Evolutionary conservation across 345 rosid species (phyloP).

Genomic region (Hirschfeldia incana): DNA sequence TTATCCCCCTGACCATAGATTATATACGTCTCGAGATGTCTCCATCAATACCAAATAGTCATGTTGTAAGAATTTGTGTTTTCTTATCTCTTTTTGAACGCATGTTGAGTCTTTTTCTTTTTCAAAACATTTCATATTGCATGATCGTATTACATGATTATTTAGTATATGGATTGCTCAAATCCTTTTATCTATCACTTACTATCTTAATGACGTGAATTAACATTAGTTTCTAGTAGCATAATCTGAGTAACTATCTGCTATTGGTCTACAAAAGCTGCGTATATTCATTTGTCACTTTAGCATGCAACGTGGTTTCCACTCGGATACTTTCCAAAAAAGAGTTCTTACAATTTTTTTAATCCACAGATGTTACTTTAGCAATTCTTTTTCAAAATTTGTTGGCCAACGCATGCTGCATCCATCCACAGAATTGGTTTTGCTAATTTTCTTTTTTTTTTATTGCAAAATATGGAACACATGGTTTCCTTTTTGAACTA

Average conservation of each 20-base stretch:
- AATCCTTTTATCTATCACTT: neutral
- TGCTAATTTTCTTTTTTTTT: neutral
- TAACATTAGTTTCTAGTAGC: neutral
- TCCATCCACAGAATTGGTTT: conserved; percentile 32
- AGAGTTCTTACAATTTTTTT: neutral
- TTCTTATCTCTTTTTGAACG: neutral
- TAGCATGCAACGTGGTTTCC: neutral
- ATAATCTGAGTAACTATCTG: neutral
- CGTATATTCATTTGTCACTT: neutral
- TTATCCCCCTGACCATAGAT: neutral
- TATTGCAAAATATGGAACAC: neutral
- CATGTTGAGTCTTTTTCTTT: neutral
- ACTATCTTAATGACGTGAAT: neutral
- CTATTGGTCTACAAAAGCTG: neutral
- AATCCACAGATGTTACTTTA: neutral
- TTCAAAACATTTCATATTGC: neutral
- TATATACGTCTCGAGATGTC: neutral
- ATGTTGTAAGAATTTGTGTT: neutral
- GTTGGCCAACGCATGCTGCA: conserved; percentile 16
- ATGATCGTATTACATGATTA: neutral
- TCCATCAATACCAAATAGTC: neutral
- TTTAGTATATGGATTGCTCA: neutral
- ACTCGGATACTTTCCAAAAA: neutral
- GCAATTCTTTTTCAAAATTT: neutral
- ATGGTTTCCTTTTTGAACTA: neutral